These are phyloP conservation scores for Hippophae gyantsensis DNA, from an alignment of 306 rosid genomes.

Conservation along the genomic window DNA sequence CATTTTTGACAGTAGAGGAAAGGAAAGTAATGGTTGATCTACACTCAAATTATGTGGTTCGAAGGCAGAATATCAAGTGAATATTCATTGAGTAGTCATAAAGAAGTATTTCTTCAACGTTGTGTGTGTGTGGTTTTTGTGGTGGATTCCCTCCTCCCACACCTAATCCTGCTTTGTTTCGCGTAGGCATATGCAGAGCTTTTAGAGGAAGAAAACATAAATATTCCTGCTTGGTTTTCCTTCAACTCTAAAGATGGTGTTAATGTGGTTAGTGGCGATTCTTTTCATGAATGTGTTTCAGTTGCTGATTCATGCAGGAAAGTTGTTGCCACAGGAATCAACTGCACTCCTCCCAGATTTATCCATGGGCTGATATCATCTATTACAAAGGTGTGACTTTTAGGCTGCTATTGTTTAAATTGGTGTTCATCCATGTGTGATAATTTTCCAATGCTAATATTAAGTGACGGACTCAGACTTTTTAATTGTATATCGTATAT, in stretches of 20 bases:
- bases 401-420: neutral
- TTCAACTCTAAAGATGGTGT: conserved; percentile 81
- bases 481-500: neutral
- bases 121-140: neutral
- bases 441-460: neutral
- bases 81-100: neutral
- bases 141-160: too few relatives aligned
- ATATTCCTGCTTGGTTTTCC: conserved; percentile 85
- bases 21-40: neutral
- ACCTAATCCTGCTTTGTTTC: conserved; percentile 3
- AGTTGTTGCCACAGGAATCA: conserved; percentile 75
- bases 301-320: conserved; percentile 67
- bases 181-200: conserved; percentile 77
- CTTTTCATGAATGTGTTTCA: conserved; percentile 61
- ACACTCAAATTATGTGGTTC: neutral
- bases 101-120: neutral
- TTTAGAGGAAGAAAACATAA: conserved; percentile 67
- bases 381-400: conserved; percentile 40
- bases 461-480: neutral
- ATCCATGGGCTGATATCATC: conserved; percentile 70
- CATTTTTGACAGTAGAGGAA: neutral
- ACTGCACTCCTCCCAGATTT: conserved; percentile 89
- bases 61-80: too few relatives aligned
- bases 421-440: neutral
- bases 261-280: conserved; percentile 72